Evolutionary conservation across 306 rosid species (phyloP).

Genomic region (Prosopis cineraria): DNA sequence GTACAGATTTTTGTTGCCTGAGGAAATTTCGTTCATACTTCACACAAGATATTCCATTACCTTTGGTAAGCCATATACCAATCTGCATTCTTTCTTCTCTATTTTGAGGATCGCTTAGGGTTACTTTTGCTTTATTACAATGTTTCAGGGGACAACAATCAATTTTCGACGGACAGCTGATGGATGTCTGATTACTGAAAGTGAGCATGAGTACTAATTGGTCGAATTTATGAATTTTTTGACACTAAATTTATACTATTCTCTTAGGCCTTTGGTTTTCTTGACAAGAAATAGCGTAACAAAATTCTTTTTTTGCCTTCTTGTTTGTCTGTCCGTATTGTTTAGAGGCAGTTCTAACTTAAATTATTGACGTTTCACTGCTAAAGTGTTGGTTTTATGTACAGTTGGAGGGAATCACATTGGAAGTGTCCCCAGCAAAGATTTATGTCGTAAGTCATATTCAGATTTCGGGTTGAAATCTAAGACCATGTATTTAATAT

Average conservation of each 20-base stretch:
- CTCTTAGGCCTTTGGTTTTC: background rate
- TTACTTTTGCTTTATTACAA: conserved; percentile 36
- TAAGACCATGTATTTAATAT: background rate
- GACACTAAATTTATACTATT: background rate
- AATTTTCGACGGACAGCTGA: conserved; percentile 83
- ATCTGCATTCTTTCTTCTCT: conserved; percentile 21
- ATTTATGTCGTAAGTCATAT: conserved; percentile 79
- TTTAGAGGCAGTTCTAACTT: conserved; percentile 17
- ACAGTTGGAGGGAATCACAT: conserved; percentile 85
- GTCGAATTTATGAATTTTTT: background rate
- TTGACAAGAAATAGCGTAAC: background rate
- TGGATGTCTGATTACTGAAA: conserved; percentile 84
- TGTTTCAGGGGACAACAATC: conserved; percentile 84
- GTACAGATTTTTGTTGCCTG: conserved; percentile 74
- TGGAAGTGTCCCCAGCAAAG: conserved; percentile 93
- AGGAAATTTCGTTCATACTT: conserved; percentile 72
- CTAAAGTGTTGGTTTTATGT: conserved; percentile 32
- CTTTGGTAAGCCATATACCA: conserved; percentile 52
- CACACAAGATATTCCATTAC: conserved; percentile 73
- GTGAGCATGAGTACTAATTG: conserved; percentile 67
- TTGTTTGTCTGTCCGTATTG: conserved; percentile 7
- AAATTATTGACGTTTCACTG: conserved; percentile 6
- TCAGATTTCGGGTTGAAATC: conserved; percentile 4
- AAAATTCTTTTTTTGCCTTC: background rate
- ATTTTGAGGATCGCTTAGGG: conserved; percentile 6